Conservation (phyloP, 2,329 filamentous ascomycete genomes). For the Eutypella sp. region DNA sequence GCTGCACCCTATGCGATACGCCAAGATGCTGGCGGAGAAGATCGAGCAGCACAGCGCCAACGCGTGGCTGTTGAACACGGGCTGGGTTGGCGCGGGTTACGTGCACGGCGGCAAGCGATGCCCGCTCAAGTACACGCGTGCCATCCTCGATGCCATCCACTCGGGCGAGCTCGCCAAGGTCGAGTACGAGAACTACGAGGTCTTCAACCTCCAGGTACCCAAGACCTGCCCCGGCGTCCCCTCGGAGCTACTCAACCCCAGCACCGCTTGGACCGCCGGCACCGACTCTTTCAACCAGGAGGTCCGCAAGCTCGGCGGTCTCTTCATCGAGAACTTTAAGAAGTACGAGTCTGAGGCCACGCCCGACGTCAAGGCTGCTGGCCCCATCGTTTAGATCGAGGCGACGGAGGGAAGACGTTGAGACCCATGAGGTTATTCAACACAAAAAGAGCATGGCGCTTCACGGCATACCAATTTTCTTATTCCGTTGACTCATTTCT, state of each 20-base stretch:
- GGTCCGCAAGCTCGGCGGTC: constrained; percentile 80
- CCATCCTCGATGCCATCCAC: constrained; percentile 98
- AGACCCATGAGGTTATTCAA: too few relatives aligned
- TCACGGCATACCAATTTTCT: constrained; percentile 8
- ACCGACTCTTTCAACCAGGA: constrained; percentile 77
- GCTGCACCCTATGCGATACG: constrained; percentile 98
- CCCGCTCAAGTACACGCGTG: constrained; percentile 97
- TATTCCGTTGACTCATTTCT: too few relatives aligned
- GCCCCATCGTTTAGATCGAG: constrained; percentile 38
- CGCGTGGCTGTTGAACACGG: constrained; percentile 86
- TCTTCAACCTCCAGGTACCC: constrained; percentile 96
- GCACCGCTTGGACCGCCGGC: constrained; percentile 84
- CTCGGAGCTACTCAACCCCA: constrained; percentile 87
- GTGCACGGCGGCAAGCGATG: constrained; percentile 93
- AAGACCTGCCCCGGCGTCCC: constrained; percentile 87
- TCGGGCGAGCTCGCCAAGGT: constrained; percentile 88
- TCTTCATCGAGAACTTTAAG: constrained; percentile 97
- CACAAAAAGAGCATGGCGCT: constrained; percentile 9
- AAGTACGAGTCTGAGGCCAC: constrained; percentile 88
- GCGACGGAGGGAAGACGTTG: too few relatives aligned
- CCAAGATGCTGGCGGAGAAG: constrained; percentile 97
- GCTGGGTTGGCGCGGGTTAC: constrained; percentile 72
- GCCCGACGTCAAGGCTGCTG: constrained; percentile 68
- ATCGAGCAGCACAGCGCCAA: constrained; percentile 92
- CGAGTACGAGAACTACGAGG: constrained; percentile 91